Evolutionary conservation across 1,139 yeast species (phyloP), one percentile per base, ranked within the genome.

Genomic region (Yarrowia galli): DNA sequence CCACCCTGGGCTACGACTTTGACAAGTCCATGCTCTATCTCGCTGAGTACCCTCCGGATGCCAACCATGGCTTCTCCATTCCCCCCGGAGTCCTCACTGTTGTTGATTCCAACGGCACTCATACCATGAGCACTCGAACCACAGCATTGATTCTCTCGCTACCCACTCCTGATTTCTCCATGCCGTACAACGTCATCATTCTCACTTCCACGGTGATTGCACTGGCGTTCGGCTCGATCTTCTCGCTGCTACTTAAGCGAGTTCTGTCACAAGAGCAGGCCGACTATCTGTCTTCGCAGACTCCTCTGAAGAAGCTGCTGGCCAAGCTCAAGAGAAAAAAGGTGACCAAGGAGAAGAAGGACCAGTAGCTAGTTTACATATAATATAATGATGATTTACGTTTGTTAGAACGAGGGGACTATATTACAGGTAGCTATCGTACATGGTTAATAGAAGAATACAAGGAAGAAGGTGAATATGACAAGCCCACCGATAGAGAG

Each of bases 1-100:
- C 91, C 49, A 83, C 89, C 1, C 74, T 95, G 68, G 85, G 89
- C 2, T 91, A 91, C 75, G 87, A 89, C 69, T 92, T 95, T 76
- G 98, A 95, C 76, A 95, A 93, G 77, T 87, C 97, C 0, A 82
- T 95, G 74, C 82, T 96, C 60, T 84, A 89, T 70, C 88, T 91
- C 72, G 90, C 95, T 12, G 99, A 96, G 76, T 96, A 96, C 74
- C 99, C 99, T 15, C 99, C 99, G 1, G 99, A 96, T 81, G 99
- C 99, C 1, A 96, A 96, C 77, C 98, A 95, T 73, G 99, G 99
- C 0, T 96, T 95, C 77, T 95, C 95, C 69, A 87, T 96, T 51
- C 96, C 95, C 53, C 97, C 98, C 0, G 97, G 78, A 10, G 89
- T 92, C 8, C 81, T 92, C 13, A 84, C 89, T 0, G 85, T 90